These are phyloP conservation scores for Asterionellopsis glacialis DNA, from an alignment of 108 stramenopile species.

Conservation along the genomic window DNA sequence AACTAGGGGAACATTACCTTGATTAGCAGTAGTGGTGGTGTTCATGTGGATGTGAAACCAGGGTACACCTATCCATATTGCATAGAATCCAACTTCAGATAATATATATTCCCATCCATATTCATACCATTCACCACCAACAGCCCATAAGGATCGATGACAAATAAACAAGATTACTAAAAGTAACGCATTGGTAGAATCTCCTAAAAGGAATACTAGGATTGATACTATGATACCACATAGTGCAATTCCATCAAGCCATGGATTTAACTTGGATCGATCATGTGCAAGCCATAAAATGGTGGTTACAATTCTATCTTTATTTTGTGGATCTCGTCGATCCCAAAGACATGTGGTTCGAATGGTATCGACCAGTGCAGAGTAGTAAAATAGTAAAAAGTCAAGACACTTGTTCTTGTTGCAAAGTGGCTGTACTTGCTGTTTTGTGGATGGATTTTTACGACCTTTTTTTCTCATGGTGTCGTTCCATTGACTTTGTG, in stretches of 20 bases:
- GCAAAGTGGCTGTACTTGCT: no score
- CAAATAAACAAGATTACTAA: slow-evolving; percentile 46
- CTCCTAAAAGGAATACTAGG: slow-evolving; percentile 32
- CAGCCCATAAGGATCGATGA: slow-evolving; percentile 58
- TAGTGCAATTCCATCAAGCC: slow-evolving; percentile 56
- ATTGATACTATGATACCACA: slow-evolving; percentile 34
- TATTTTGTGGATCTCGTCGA: no score
- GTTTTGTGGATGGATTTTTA: no score
- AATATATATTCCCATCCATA: slow-evolving; percentile 70
- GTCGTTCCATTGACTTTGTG: no score
- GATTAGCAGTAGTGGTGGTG: no score
- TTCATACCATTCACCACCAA: slow-evolving; percentile 54
- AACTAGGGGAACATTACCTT: no score
- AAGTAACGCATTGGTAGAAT: slow-evolving; percentile 51
- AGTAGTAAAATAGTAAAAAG: no score
- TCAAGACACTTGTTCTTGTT: no score
- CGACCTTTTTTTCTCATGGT: no score
- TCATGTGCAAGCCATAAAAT: slow-evolving; percentile 49
- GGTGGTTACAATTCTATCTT: no score
- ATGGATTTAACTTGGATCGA: slow-evolving; percentile 41
- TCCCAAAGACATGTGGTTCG: no score
- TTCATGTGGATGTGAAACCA: slow-evolving; percentile 28
- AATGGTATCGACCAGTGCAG: no score
- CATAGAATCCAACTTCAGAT: slow-evolving; percentile 52
- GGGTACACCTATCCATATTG: slow-evolving; percentile 54